These are phyloP conservation scores for Lactarius deliciosus DNA, from an alignment of 768 basidiomycete species.

Conservation along the genomic window DNA sequence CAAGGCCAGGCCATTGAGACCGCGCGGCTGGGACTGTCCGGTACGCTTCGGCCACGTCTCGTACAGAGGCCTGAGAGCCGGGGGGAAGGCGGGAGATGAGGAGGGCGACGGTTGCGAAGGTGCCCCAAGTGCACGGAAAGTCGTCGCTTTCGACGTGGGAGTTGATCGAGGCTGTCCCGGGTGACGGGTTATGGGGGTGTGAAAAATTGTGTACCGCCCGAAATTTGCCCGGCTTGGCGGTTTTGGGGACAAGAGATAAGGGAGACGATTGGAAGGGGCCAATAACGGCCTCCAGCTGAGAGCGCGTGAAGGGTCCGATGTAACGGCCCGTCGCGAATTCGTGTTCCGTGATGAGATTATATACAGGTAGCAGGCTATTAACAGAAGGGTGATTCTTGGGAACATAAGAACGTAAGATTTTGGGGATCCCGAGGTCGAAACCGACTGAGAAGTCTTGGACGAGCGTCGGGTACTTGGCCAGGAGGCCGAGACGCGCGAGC, in stretches of 20 bases:
- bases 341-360: conserved; percentile 25
- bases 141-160: too few relatives aligned
- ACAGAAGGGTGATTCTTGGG: conserved; percentile 39
- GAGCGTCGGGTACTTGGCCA: too few relatives aligned
- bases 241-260: conserved; percentile 37
- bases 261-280: conserved; percentile 39
- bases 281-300: conserved; percentile 33
- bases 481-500: too few relatives aligned
- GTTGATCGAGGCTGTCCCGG: too few relatives aligned
- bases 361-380: conserved; percentile 13
- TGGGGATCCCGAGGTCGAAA: conserved; percentile 39
- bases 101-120: too few relatives aligned
- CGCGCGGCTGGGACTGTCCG: too few relatives aligned
- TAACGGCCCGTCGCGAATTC: conserved; percentile 15
- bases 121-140: too few relatives aligned
- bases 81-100: too few relatives aligned
- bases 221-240: conserved; percentile 37
- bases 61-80: too few relatives aligned
- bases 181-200: not conserved
- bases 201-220: conserved; percentile 42
- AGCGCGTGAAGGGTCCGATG: conserved; percentile 36
- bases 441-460: too few relatives aligned
- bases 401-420: conserved; percentile 33
- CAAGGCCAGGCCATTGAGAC: too few relatives aligned
- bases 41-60: too few relatives aligned